These are phyloP conservation scores for Boechera stricta DNA, from an alignment of 345 rosid genomes.

Conservation along the genomic window DNA sequence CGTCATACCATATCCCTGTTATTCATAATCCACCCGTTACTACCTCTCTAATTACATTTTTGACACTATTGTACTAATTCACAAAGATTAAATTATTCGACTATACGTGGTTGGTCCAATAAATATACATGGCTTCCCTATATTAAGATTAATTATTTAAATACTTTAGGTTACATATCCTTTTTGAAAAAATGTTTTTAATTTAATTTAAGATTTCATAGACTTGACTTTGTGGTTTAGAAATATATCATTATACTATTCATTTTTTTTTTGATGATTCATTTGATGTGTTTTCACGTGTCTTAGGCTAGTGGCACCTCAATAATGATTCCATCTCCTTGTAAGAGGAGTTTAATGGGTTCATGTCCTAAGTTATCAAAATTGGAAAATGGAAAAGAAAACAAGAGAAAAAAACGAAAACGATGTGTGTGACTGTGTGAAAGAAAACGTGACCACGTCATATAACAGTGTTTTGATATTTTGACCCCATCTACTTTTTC, in stretches of 20 bases:
- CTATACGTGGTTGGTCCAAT: neutral
- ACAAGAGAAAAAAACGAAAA: neutral
- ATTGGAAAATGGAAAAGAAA: neutral
- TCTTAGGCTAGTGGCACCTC: neutral
- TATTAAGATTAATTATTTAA: neutral
- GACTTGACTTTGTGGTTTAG: neutral
- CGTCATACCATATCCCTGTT: slow-evolving; percentile 97
- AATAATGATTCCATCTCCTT: neutral
- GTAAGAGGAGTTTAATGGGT: neutral
- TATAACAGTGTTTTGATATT: neutral
- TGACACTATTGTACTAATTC: neutral
- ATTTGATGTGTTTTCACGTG: neutral
- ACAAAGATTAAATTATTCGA: neutral
- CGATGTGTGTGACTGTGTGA: slow-evolving; percentile 12
- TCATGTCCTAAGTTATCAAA: neutral
- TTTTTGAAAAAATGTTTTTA: neutral
- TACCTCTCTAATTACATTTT: slow-evolving; percentile 6
- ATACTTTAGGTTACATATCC: neutral
- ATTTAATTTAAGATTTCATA: neutral
- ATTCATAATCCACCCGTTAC: neutral
- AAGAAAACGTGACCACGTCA: slow-evolving; percentile 28
- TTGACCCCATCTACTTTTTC: slow-evolving; percentile 25
- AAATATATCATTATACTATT: neutral
- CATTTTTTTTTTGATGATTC: neutral
- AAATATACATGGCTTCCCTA: neutral